Evolutionary conservation across 768 basidiomycete species (phyloP).

Genomic region (Lactarius tabidus): DNA sequence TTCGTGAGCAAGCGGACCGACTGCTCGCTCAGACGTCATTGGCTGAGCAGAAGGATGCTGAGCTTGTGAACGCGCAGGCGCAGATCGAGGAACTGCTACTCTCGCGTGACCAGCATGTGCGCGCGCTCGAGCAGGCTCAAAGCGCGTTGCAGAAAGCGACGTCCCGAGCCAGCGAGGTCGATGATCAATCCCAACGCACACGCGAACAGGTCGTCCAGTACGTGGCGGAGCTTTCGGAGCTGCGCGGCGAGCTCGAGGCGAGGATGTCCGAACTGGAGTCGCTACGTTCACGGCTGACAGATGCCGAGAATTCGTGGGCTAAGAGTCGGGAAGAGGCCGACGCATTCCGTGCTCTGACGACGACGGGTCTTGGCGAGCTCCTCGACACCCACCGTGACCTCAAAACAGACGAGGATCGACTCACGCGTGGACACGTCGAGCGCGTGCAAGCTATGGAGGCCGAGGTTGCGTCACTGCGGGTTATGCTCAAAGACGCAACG

Average conservation of each 20-base stretch:
- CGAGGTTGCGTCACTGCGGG: constrained; percentile 70
- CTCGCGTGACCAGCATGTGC: constrained; percentile 80
- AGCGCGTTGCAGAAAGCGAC: constrained; percentile 72
- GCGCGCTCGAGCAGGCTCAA: constrained; percentile 82
- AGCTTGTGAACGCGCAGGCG: constrained; percentile 55
- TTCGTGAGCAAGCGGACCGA: constrained; percentile 75
- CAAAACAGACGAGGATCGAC: constrained; percentile 76
- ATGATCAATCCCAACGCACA: constrained; percentile 65
- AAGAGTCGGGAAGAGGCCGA: constrained; percentile 94
- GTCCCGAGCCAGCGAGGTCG: constrained; percentile 72
- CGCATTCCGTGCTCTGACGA: constrained; percentile 80
- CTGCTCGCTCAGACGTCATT: constrained; percentile 69
- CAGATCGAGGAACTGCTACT: constrained; percentile 69
- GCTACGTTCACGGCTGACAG: constrained; percentile 58
- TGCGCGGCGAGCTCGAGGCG: constrained; percentile 77
- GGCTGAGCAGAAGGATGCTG: constrained; percentile 75
- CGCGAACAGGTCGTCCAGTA: constrained; percentile 64
- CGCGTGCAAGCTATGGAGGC: constrained; percentile 76
- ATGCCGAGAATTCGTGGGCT: constrained; percentile 87
- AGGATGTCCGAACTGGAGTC: constrained; percentile 70
- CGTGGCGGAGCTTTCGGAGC: constrained; percentile 73
- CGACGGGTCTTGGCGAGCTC: constrained; percentile 78
- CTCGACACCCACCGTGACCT: constrained; percentile 85
- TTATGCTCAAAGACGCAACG: constrained; percentile 74
- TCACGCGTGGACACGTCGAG: constrained; percentile 72